Percentiles rank a stretch among this genome's conserved stretches.
These are phyloP conservation scores for Talaromyces stipitatus DNA, from an alignment of 495 filamentous ascomycete genomes.

Conservation along the genomic window DNA sequence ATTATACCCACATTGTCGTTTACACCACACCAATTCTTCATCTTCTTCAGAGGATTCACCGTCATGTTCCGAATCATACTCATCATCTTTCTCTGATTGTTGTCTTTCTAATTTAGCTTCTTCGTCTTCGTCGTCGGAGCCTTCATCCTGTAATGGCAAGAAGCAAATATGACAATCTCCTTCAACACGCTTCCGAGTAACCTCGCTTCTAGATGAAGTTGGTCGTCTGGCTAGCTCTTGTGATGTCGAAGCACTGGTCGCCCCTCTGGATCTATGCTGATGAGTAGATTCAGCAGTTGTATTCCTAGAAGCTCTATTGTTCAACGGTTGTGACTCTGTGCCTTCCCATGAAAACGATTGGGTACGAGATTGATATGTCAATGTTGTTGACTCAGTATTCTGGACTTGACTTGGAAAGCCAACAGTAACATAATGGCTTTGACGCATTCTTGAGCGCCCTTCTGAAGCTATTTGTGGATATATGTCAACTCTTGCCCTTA, in stretches of 20 bases:
- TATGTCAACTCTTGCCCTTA: too few species aligned
- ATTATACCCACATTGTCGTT: conserved; percentile 62
- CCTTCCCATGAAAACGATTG: too few species aligned
- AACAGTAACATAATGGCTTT: too few species aligned
- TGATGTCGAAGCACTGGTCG: neutral
- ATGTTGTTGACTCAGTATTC: too few species aligned
- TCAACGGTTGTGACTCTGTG: neutral
- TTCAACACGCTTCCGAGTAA: conserved; percentile 31
- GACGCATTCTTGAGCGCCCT: too few species aligned
- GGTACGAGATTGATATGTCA: too few species aligned
- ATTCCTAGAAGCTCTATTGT: too few species aligned
- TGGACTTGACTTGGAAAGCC: too few species aligned
- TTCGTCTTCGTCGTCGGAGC: too few species aligned
- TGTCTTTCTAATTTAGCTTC: too few species aligned
- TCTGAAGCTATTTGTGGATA: too few species aligned
- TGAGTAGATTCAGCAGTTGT: neutral
- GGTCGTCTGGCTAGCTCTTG: neutral
- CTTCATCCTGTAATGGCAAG: neutral
- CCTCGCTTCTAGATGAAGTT: neutral
- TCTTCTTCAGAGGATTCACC: neutral
- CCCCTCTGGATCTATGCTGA: neutral
- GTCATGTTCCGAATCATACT: neutral
- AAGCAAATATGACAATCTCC: conserved; percentile 71
- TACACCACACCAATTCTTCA: conserved; percentile 55
- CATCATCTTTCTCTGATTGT: neutral